Evolutionary conservation across 352 stramenopile genomes (phyloP), one percentile per base, ranked within the genome.

Genomic region (Globisporangium middletonii): DNA sequence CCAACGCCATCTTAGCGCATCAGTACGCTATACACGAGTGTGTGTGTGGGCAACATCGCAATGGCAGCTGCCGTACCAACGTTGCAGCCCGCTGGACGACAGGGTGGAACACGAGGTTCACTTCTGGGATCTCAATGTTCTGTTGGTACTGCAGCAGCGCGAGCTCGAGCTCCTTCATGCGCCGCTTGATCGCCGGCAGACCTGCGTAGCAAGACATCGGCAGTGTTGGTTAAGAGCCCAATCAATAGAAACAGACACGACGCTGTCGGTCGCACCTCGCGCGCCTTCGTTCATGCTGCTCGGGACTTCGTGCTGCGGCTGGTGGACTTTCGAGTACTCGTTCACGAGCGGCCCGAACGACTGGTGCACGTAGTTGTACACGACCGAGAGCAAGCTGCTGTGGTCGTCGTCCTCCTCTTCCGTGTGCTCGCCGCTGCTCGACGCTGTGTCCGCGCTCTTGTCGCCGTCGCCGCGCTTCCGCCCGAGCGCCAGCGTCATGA

Each of bases 151-250:
- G 89, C 37, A 97, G 72, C 59, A 98, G 65, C 11, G 94, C 93
- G 19, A 98, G 72, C 60, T 98, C 94, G 23, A 98, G 76, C 64
- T 98, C 94, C 54, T 95, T 97, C 75, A 98, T 93, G 50, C 81
- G 71, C 41, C 87, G 86, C 44, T 92, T 89, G 65, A 98, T 95
- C 15, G 86, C 86, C 18, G 86, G 83, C 28, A 95, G 54, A 23
- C 83, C 83, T 49, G 49, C 18, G 43, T 26, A 48, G 33, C 12
- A 6, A 48, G 6, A 12, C n/a, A 88, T 88, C 4, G 16, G 16
- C 16, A 45, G 19, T 43, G 4, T 33, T 23, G 23, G 1, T 33
- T 9, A 46, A 0, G n/a, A n/a, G 37, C 13, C 26, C 28, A 50
- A 19, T 2, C 6, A 46, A n/a, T 42, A 46, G 13, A 48, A 47